Evolutionary conservation across 257 asterid species (phyloP).

Genomic region (Osmanthus fragrans): DNA sequence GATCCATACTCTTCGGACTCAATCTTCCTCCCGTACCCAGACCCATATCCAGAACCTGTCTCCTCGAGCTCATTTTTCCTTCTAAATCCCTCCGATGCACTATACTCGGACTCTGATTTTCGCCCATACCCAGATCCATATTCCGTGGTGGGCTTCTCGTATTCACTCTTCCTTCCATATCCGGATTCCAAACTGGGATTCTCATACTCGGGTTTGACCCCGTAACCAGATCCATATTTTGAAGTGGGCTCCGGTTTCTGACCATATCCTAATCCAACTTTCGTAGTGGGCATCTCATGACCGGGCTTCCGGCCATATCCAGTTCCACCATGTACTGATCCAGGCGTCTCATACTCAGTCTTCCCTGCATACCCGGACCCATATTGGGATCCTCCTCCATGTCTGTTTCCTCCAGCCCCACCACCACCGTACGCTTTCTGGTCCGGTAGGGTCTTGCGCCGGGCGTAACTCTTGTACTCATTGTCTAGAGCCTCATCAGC

Average conservation of each 20-base stretch:
- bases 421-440: slow-evolving; percentile 35
- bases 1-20: slow-evolving; percentile 24
- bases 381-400: slow-evolving; percentile 24
- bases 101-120: slow-evolving; percentile 14
- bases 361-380: slow-evolving; percentile 13
- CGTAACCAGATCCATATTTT: slow-evolving; percentile 23
- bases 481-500: slow-evolving; percentile 63
- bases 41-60: not conserved
- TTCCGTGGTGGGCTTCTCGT: slow-evolving; percentile 23
- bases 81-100: not conserved
- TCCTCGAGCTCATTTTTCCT: slow-evolving; percentile 21
- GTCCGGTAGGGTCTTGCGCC: slow-evolving; percentile 63
- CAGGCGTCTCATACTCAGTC: slow-evolving; percentile 17
- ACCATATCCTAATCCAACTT: slow-evolving; percentile 48
- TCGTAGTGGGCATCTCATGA: slow-evolving; percentile 25
- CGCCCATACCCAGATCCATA: slow-evolving; percentile 22
- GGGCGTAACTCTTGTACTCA: slow-evolving; percentile 76
- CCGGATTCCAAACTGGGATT: slow-evolving; percentile 31
- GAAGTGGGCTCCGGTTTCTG: slow-evolving; percentile 23
- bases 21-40: slow-evolving; percentile 31
- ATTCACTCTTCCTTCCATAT: slow-evolving; percentile 32
- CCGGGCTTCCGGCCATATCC: slow-evolving; percentile 34
- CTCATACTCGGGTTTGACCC: not conserved
- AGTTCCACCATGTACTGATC: slow-evolving; percentile 29
- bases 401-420: slow-evolving; percentile 30